Conservation (phyloP, 192 early-diverging fungal genomes). For the Coemansia sp. region DNA sequence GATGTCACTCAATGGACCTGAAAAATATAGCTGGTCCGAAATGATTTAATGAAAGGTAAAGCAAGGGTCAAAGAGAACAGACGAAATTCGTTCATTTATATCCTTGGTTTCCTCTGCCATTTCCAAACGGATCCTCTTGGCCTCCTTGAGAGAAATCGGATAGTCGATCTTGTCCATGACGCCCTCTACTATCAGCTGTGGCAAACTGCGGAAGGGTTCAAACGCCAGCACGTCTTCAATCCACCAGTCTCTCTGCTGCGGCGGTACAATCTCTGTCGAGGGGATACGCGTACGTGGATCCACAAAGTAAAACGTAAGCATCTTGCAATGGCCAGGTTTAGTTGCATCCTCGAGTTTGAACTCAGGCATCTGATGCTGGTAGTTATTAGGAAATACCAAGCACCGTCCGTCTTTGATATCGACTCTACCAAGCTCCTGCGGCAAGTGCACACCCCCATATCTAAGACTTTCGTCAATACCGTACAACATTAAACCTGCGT, state of each 20-base stretch:
- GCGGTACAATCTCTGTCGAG: slow-evolving; percentile 61
- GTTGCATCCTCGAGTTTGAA: slow-evolving; percentile 58
- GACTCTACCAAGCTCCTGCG: slow-evolving; percentile 45
- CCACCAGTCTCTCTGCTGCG: slow-evolving; percentile 59
- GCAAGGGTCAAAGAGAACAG: neutral
- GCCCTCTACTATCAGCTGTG: slow-evolving; percentile 6
- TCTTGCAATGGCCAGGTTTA: slow-evolving; percentile 62
- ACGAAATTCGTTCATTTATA: neutral
- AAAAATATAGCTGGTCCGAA: neutral
- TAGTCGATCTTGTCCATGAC: slow-evolving; percentile 26
- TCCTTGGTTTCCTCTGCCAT: neutral
- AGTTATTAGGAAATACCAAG: slow-evolving; percentile 66
- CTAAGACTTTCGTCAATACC: slow-evolving; percentile 31
- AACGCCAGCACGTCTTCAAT: neutral
- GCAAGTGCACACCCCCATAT: neutral
- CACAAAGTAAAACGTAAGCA: slow-evolving; percentile 67
- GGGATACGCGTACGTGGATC: slow-evolving; percentile 55
- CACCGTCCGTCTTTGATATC: slow-evolving; percentile 54
- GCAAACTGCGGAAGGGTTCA: slow-evolving; percentile 13
- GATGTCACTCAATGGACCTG: too few relatives aligned
- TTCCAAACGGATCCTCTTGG: slow-evolving; percentile 37
- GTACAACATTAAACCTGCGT: slow-evolving; percentile 14
- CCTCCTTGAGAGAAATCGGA: slow-evolving; percentile 44
- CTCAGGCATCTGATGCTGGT: slow-evolving; percentile 62
- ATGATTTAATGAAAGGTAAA: neutral